Conservation (phyloP, 495 filamentous ascomycete genomes). For the Neurospora tetraspora region DNA sequence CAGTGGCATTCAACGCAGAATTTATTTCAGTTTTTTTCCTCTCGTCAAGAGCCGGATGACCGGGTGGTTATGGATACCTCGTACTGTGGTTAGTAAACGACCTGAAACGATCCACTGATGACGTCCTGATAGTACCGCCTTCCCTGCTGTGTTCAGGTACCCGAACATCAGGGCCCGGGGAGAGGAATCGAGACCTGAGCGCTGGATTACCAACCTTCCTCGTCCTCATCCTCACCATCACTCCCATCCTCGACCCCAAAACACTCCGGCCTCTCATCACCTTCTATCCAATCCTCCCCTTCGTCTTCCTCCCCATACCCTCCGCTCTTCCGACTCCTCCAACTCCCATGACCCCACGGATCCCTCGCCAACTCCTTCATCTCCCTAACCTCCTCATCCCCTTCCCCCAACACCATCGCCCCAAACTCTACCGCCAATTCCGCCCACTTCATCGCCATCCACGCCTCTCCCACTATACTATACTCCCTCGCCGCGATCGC, state of each 20-base stretch:
- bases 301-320: constrained; percentile 14
- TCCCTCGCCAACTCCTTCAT: constrained; percentile 21
- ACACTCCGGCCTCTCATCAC: constrained; percentile 2
- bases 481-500: constrained; percentile 29
- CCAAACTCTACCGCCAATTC: constrained; percentile 23
- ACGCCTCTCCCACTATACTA: constrained; percentile 26
- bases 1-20: neutral
- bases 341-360: constrained; percentile 27
- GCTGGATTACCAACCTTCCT: neutral
- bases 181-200: too few relatives aligned
- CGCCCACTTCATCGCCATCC: constrained; percentile 29
- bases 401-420: constrained; percentile 24
- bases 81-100: too few relatives aligned
- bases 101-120: neutral
- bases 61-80: neutral
- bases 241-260: neutral
- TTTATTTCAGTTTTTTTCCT: neutral
- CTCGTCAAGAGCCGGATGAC: neutral
- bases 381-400: constrained; percentile 18
- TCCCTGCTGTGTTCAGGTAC: neutral
- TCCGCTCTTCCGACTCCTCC: constrained; percentile 13
- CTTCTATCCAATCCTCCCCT: constrained; percentile 2
- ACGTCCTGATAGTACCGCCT: neutral
- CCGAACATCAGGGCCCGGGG: neutral
- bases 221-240: neutral